These are phyloP conservation scores for Ilyonectria sp. DNA, from an alignment of 2,329 filamentous ascomycete species.

Conservation along the genomic window DNA sequence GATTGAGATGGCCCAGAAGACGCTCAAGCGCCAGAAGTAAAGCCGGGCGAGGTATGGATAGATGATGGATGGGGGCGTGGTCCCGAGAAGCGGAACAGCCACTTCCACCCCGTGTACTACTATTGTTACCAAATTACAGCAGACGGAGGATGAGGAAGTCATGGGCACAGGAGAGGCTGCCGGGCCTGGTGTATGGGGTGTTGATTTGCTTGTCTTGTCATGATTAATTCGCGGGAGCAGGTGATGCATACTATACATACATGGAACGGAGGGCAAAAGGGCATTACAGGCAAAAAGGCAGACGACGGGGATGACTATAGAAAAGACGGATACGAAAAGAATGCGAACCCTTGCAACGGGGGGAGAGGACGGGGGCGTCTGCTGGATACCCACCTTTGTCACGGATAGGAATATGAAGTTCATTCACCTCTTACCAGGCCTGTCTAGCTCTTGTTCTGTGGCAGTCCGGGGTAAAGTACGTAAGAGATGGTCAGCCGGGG, in stretches of 20 bases:
- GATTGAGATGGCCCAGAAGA: slow-evolving; percentile 94
- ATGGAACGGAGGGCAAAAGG: slow-evolving; percentile 17
- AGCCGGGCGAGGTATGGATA: slow-evolving; percentile 14
- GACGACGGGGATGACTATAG: not conserved
- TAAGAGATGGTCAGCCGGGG: not conserved
- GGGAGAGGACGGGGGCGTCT: slow-evolving; percentile 5
- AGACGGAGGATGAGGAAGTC: slow-evolving; percentile 1
- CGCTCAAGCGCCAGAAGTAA: slow-evolving; percentile 89
- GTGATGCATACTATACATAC: slow-evolving; percentile 30
- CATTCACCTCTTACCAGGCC: slow-evolving; percentile 9
- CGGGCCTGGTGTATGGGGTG: slow-evolving; percentile 24
- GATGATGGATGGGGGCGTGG: slow-evolving; percentile 12
- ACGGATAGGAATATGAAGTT: slow-evolving; percentile 9
- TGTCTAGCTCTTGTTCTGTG: not conserved
- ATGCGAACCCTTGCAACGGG: not conserved
- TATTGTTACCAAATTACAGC: slow-evolving; percentile 36
- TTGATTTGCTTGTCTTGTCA: slow-evolving; percentile 32
- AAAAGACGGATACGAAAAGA: slow-evolving; percentile 3
- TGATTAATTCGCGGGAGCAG: slow-evolving; percentile 28
- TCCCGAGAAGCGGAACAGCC: slow-evolving; percentile 7
- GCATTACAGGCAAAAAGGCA: slow-evolving; percentile 3
- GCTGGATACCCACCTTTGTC: slow-evolving; percentile 17
- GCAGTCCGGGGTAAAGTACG: not conserved
- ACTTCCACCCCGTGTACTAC: slow-evolving; percentile 28
- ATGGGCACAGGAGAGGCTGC: slow-evolving; percentile 8